phyloP scores from a whole-genome alignment of 2,329 filamentous ascomycete species.

The Pseudogymnoascus sp. region DNA sequence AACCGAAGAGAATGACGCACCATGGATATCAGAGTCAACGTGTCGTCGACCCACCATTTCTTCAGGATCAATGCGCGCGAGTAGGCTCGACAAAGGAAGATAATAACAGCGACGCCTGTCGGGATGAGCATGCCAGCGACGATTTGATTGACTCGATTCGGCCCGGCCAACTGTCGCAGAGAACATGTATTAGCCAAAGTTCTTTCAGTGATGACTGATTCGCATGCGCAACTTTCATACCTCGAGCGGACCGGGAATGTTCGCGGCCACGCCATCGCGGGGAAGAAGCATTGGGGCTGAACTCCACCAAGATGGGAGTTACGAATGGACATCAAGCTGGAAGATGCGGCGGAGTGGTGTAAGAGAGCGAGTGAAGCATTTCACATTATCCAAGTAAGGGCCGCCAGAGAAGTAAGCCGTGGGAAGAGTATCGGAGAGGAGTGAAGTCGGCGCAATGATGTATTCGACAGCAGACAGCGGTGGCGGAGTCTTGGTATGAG shows the following conservation, averaged over 20 bases:
- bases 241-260: not conserved
- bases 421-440: not conserved
- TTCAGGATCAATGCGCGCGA: not conserved
- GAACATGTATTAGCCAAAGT: not conserved
- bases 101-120: not conserved
- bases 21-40: not conserved
- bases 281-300: not conserved
- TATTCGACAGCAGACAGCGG: not conserved
- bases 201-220: not conserved
- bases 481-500: not conserved
- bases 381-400: not conserved
- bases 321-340: slow-evolving; percentile 1
- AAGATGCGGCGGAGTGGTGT: not conserved
- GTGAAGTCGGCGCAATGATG: not conserved
- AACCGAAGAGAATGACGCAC: not conserved
- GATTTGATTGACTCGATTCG: not conserved
- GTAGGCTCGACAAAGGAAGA: not conserved
- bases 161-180: not conserved
- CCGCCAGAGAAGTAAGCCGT: not conserved
- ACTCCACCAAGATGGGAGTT: slow-evolving; percentile 3
- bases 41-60: slow-evolving; percentile 3
- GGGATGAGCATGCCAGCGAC: not conserved
- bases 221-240: not conserved
- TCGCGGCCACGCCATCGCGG: not conserved
- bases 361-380: not conserved